Conservation (phyloP, 345 rosid genomes). For the Pugionium dolabratum region DNA sequence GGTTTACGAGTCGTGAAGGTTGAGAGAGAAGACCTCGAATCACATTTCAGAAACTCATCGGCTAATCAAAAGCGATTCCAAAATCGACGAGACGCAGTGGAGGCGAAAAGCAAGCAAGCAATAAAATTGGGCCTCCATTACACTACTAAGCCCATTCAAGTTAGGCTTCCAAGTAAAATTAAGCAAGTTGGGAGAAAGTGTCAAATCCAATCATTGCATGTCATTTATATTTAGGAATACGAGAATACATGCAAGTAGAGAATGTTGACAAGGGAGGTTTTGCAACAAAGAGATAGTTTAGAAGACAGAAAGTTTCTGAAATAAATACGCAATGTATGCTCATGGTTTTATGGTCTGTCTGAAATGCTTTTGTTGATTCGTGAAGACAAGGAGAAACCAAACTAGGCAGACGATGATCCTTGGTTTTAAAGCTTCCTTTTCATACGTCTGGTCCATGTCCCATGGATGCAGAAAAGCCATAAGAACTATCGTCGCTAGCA, state of each 20-base stretch:
- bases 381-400: slow-evolving; percentile 3
- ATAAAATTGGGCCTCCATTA: not conserved
- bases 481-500: slow-evolving; percentile 13
- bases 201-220: not conserved
- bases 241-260: not conserved
- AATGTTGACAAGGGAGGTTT: not conserved
- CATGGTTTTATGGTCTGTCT: not conserved
- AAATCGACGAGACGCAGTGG: not conserved
- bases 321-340: slow-evolving; percentile 3
- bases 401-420: slow-evolving; percentile 13
- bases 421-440: not conserved
- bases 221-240: not conserved
- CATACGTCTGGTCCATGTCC: slow-evolving; percentile 22
- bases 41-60: not conserved
- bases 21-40: not conserved
- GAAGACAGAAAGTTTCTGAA: not conserved
- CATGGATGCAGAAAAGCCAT: slow-evolving; percentile 3
- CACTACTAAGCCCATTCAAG: not conserved
- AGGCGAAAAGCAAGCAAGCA: not conserved
- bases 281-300: not conserved
- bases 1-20: not conserved
- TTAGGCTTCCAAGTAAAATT: not conserved
- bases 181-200: too few relatives aligned
- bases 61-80: not conserved
- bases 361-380: not conserved